These are phyloP conservation scores for Penicillium egyptiacum DNA, from an alignment of 495 filamentous ascomycete genomes.

Conservation along the genomic window DNA sequence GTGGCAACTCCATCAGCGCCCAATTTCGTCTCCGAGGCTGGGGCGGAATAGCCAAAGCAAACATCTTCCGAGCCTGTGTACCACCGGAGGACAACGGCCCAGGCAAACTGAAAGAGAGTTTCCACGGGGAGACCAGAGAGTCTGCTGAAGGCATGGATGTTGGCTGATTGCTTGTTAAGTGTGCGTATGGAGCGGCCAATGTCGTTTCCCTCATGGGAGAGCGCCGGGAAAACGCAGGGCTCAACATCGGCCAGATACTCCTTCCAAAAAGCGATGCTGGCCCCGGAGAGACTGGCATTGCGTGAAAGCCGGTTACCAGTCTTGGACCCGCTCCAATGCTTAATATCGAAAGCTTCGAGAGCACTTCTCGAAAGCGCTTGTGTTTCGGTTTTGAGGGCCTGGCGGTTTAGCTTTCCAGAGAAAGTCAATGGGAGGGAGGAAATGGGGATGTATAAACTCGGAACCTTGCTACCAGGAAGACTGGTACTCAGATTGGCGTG, in stretches of 20 bases:
- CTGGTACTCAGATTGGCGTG: slow-evolving; percentile 27
- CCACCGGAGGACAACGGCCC: slow-evolving; percentile 54
- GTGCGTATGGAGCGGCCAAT: slow-evolving; percentile 18
- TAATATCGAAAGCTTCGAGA: slow-evolving; percentile 19
- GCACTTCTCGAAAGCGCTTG: slow-evolving; percentile 16
- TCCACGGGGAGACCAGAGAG: slow-evolving; percentile 28
- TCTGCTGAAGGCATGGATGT: slow-evolving; percentile 40
- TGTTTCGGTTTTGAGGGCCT: slow-evolving; percentile 21
- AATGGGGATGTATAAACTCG: slow-evolving; percentile 58
- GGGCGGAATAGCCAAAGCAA: slow-evolving; percentile 51
- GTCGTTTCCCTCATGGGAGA: slow-evolving; percentile 24
- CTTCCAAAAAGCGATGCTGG: slow-evolving; percentile 51
- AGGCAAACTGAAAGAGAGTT: slow-evolving; percentile 48
- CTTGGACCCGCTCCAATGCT: slow-evolving; percentile 18
- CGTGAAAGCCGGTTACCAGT: slow-evolving; percentile 9
- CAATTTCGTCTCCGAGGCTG: slow-evolving; percentile 22
- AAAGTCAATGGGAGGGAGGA: slow-evolving; percentile 51
- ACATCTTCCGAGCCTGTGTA: slow-evolving; percentile 55
- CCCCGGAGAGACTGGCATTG: slow-evolving; percentile 17
- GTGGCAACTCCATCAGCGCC: slow-evolving; percentile 21
- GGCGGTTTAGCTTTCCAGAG: slow-evolving; percentile 51
- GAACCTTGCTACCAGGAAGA: slow-evolving; percentile 55
- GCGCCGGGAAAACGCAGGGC: slow-evolving; percentile 54
- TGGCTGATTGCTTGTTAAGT: slow-evolving; percentile 29
- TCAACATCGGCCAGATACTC: slow-evolving; percentile 49